Evolutionary conservation across 2,329 filamentous ascomycete species (phyloP).

Genomic region (Corynespora cassiicola): DNA sequence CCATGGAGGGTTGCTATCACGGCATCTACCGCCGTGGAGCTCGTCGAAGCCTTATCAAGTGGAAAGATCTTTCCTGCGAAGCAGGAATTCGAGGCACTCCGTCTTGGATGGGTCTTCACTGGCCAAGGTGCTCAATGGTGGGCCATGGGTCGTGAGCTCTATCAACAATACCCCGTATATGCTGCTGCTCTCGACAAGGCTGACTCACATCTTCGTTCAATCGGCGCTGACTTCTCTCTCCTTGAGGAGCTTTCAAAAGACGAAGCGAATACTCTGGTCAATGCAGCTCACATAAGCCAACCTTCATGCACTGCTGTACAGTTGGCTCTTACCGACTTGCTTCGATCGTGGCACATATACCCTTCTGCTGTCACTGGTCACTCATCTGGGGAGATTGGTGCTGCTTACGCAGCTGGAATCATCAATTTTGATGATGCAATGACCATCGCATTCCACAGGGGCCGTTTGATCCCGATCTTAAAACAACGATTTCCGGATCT

Average conservation of each 20-base stretch:
- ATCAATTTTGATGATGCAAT: constrained; percentile 13
- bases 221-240: constrained; percentile 16
- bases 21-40: constrained; percentile 7
- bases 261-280: constrained; percentile 9
- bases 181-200: too few species aligned
- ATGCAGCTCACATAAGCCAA: constrained; percentile 14
- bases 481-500: constrained; percentile 17
- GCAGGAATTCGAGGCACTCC: constrained; percentile 14
- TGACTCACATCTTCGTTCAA: too few species aligned
- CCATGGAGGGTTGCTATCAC: constrained; percentile 17
- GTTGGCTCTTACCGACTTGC: constrained; percentile 19
- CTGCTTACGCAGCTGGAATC: constrained; percentile 25
- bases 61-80: constrained; percentile 2
- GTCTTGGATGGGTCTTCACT: constrained; percentile 36
- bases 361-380: constrained; percentile 22
- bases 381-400: constrained; percentile 31
- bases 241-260: constrained; percentile 23
- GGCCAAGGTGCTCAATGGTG: constrained; percentile 38
- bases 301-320: constrained; percentile 22
- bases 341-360: constrained; percentile 14
- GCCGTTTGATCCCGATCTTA: not conserved
- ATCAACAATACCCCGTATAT: constrained; percentile 9
- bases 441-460: constrained; percentile 12
- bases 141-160: constrained; percentile 27
- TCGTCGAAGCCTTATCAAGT: not conserved